phyloP scores from a whole-genome alignment of 805 yeast species.

The Cyberlindnera saturnus region DNA sequence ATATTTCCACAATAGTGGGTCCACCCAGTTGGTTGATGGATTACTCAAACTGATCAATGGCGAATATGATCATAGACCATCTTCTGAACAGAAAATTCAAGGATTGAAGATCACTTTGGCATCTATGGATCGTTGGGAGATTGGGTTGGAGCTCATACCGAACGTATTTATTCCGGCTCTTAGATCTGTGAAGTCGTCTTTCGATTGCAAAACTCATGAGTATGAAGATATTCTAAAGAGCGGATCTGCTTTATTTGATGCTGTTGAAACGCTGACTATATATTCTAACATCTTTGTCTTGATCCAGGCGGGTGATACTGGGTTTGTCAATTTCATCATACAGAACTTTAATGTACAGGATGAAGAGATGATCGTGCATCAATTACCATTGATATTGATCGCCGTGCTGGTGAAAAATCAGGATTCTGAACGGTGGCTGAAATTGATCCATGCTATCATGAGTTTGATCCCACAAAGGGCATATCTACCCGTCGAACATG shows the following conservation, averaged over 20 bases:
- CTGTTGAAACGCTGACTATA: conserved; percentile 73
- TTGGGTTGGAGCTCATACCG: conserved; percentile 73
- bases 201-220: conserved; percentile 15
- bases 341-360: conserved; percentile 69
- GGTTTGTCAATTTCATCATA: conserved; percentile 53
- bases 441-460: conserved; percentile 38
- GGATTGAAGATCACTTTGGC: conserved; percentile 64
- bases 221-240: conserved; percentile 46
- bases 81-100: conserved; percentile 32
- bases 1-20: conserved; percentile 59
- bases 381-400: conserved; percentile 66
- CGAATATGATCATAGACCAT: conserved; percentile 16
- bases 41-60: conserved; percentile 42
- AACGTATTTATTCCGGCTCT: conserved; percentile 61
- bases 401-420: conserved; percentile 31
- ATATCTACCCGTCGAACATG: conserved; percentile 46
- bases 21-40: conserved; percentile 43
- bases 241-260: conserved; percentile 73
- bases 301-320: conserved; percentile 34
- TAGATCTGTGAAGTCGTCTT: conserved; percentile 34
- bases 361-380: conserved; percentile 76
- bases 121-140: conserved; percentile 92
- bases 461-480: conserved; percentile 59
- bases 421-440: conserved; percentile 28
- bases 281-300: conserved; percentile 59